Base-by-base conservation (phyloP, 139 green algal genomes). In the Auxenochlorella pyrenoidosa region DNA sequence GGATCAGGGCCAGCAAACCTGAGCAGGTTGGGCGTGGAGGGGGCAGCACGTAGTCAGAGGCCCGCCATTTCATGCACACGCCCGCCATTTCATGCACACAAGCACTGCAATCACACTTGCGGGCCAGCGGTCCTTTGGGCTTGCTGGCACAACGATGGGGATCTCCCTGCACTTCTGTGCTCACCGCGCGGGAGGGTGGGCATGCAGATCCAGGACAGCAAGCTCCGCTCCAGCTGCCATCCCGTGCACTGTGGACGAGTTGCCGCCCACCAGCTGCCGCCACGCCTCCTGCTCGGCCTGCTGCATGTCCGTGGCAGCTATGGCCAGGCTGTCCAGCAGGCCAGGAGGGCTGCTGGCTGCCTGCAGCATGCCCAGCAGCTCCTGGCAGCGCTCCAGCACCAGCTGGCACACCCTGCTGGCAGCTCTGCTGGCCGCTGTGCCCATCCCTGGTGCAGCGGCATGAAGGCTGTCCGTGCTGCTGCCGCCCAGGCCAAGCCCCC, bases 331-430 rank as follows among this genome's bases (percentile, higher is more conserved):
- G 8, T 68, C 41, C 66, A 86, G 68, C 66, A 70, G n/a, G 22
- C 41, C 18, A 6, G 66, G 44, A 3, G 68, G 68, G n/a, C 32
- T 34, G 44, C 66, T 59, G 44, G 68, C 82, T 58, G 82, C 66
- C 36, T 44, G 68, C 44, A 86, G 68, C 47, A 44, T 22, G 22
- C n/a, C n/a, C 43, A 86, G 44, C 66, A 86, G 68, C 82, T 79
- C 66, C 16, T 58, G 3, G 44, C 82, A 44, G 12, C 82, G 82
- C 43, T 36, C 41, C 47, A 79, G 44, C 44, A 86, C 82, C 21
- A 41, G 34, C 16, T 71, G 43, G 82, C 66, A 79, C 5, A 32
- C 68, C 6, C 10, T 18, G 22, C n/a, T 18, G 8, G 26, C 66
- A 47, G 82, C 0, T 8, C 28, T 66, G 68, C 34, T 4, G 3